A percentile compares a stretch with the other conserved stretches of the same genome.
Evolutionary conservation across 2,329 filamentous ascomycete species (phyloP).

Genomic region (Aspergillus luchuensis): DNA sequence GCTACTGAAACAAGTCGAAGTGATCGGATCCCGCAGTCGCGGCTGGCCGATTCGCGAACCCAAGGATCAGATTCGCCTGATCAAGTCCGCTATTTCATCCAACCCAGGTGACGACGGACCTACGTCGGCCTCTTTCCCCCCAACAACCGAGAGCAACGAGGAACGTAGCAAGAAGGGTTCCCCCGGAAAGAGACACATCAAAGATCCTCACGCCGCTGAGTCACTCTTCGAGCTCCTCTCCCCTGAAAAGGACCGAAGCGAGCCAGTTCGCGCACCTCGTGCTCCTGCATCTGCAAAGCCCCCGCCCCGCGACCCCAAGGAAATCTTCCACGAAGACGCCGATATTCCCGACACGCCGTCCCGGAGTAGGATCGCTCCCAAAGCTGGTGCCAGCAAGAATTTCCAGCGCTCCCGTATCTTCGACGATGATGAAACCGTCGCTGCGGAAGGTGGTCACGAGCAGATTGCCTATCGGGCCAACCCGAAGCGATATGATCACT

Average conservation of each 20-base stretch:
- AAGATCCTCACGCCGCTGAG: conserved; percentile 46
- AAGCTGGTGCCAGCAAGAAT: conserved; percentile 62
- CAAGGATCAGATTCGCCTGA: conserved; percentile 77
- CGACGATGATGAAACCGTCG: conserved; percentile 56
- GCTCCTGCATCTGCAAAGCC: conserved; percentile 67
- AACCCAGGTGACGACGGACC: conserved; percentile 17
- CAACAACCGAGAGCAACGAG: conserved; percentile 1
- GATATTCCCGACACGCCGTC: conserved; percentile 31
- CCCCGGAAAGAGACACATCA: conserved; percentile 45
- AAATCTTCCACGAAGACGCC: conserved; percentile 63
- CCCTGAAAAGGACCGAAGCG: conserved; percentile 51
- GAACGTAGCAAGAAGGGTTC: conserved; percentile 26
- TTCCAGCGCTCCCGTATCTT: conserved; percentile 66
- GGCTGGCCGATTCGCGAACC: conserved; percentile 95
- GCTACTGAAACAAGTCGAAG: conserved; percentile 87
- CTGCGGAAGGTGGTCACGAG: conserved; percentile 44
- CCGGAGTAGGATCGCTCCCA: conserved; percentile 45
- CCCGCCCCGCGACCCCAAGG: conserved; percentile 65
- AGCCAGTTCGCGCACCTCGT: conserved; percentile 63
- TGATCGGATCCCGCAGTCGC: conserved; percentile 85
- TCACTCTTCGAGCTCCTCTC: conserved; percentile 72
- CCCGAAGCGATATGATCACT: conserved; percentile 76
- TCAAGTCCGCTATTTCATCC: conserved; percentile 56
- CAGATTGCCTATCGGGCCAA: conserved; percentile 61
- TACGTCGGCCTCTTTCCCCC: conserved; percentile 9